Evolutionary conservation across 2,329 filamentous ascomycete genomes (phyloP).

Genomic region (Anthostomella pinea): DNA sequence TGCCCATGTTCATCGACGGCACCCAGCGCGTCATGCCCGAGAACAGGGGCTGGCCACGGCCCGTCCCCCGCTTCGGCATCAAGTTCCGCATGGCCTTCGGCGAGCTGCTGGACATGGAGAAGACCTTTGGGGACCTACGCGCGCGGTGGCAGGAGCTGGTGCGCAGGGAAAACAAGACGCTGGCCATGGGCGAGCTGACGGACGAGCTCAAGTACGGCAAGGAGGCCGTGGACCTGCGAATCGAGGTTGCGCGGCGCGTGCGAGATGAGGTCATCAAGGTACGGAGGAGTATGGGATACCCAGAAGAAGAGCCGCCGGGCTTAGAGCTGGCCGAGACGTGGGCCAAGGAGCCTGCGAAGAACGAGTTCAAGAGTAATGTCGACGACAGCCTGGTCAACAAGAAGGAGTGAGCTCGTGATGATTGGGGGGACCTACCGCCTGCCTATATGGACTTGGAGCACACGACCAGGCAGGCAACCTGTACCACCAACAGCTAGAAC

Average conservation of each 20-base stretch:
- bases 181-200: constrained; percentile 56
- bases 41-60: constrained; percentile 72
- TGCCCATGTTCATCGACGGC: constrained; percentile 94
- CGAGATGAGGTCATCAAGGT: constrained; percentile 79
- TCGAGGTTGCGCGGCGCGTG: constrained; percentile 76
- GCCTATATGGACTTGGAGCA: too few relatives aligned
- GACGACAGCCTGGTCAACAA: constrained; percentile 49
- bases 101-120: constrained; percentile 69
- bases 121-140: constrained; percentile 74
- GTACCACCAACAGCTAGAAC: too few relatives aligned
- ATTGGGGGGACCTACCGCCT: too few relatives aligned
- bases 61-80: constrained; percentile 72
- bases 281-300: constrained; percentile 66
- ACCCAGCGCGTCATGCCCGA: constrained; percentile 88
- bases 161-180: constrained; percentile 28
- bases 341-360: constrained; percentile 50
- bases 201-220: constrained; percentile 66
- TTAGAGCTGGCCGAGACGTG: constrained; percentile 79
- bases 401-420: constrained; percentile 18
- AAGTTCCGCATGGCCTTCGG: constrained; percentile 75
- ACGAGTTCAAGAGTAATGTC: constrained; percentile 51
- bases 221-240: constrained; percentile 75
- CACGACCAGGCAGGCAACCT: too few relatives aligned
- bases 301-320: constrained; percentile 66
- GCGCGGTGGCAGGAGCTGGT: constrained; percentile 70